Conservation (phyloP, 2,329 filamentous ascomycete genomes). For the Apiospora arundinis region DNA sequence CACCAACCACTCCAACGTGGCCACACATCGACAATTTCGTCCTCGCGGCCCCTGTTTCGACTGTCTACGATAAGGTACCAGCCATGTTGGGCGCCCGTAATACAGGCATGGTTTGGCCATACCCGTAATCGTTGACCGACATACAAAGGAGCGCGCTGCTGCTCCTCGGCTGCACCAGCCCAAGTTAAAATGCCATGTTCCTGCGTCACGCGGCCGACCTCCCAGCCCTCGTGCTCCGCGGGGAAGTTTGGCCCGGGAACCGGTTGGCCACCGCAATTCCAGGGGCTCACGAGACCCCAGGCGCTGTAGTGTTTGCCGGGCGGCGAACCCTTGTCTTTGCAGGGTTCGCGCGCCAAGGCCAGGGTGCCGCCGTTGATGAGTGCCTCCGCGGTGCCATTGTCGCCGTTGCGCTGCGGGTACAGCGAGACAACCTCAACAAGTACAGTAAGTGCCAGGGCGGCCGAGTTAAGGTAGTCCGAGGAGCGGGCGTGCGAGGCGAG, state of each 20-base stretch:
- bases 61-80: conserved; percentile 80
- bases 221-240: conserved; percentile 59
- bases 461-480: conserved; percentile 49
- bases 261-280: conserved; percentile 49
- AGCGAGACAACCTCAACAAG: conserved; percentile 74
- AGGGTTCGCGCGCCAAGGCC: conserved; percentile 75
- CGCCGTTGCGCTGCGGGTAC: conserved; percentile 64
- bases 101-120: conserved; percentile 84
- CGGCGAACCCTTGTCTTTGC: conserved; percentile 53
- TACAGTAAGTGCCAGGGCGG: conserved; percentile 70
- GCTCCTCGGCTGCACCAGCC: conserved; percentile 52
- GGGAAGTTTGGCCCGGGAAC: conserved; percentile 50
- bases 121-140: conserved; percentile 73
- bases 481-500: conserved; percentile 70
- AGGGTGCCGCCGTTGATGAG: conserved; percentile 73
- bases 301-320: conserved; percentile 63
- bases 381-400: conserved; percentile 60
- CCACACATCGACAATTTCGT: conserved; percentile 79
- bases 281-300: conserved; percentile 73
- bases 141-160: conserved; percentile 53
- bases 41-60: conserved; percentile 55
- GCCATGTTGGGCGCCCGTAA: conserved; percentile 72
- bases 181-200: conserved; percentile 78
- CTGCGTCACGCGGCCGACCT: conserved; percentile 75
- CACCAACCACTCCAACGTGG: conserved; percentile 74